phyloP scores from a whole-genome alignment of 331 rosid species.

The Pyrus hybrid region DNA sequence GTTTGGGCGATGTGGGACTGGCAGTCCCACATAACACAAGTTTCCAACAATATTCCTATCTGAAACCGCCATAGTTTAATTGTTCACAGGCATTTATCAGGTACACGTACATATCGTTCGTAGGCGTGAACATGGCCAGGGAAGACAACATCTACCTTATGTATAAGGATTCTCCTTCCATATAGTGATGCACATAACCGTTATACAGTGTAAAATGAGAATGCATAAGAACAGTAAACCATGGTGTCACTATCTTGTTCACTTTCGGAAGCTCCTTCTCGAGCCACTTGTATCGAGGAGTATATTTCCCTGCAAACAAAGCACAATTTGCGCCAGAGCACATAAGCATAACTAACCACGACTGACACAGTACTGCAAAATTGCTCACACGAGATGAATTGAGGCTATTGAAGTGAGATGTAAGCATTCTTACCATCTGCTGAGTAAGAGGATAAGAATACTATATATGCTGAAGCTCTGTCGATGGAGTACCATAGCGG shows the following conservation, averaged over 20 bases:
- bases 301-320: conserved; percentile 32
- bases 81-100: neutral
- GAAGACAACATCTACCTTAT: conserved; percentile 38
- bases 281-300: conserved; percentile 50
- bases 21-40: no score
- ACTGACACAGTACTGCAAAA: no score
- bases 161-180: conserved; percentile 51
- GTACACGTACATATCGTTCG: conserved; percentile 37
- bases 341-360: no score
- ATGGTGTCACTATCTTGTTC: conserved; percentile 40
- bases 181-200: conserved; percentile 41
- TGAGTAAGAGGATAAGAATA: conserved; percentile 41
- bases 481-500: conserved; percentile 49
- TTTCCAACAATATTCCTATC: no score
- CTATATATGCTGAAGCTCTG: conserved; percentile 42
- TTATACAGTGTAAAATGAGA: conserved; percentile 27
- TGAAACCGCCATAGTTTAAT: no score
- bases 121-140: conserved; percentile 52
- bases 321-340: neutral
- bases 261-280: conserved; percentile 31
- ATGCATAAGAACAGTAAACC: conserved; percentile 47
- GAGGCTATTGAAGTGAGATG: neutral
- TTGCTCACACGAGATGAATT: no score
- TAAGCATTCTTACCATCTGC: conserved; percentile 27
- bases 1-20: no score